These are phyloP conservation scores for Mimosa pudica DNA, from an alignment of 306 rosid species.

Conservation along the genomic window DNA sequence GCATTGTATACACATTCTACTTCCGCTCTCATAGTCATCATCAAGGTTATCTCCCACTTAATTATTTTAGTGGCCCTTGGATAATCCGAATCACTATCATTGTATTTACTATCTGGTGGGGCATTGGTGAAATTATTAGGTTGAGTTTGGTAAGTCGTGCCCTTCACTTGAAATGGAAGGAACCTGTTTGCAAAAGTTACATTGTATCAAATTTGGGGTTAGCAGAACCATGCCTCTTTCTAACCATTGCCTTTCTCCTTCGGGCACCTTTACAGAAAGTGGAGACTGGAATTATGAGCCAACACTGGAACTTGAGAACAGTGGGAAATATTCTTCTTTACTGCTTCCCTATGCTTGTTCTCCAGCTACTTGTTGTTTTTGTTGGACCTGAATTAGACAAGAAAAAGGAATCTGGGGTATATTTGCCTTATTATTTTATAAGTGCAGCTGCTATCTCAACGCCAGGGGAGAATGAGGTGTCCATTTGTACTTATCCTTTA, in stretches of 20 bases:
- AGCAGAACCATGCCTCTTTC: constrained; percentile 97
- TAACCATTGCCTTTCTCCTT: constrained; percentile 84
- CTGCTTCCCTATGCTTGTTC: constrained; percentile 80
- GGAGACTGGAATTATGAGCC: constrained; percentile 83
- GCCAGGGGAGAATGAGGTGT: constrained; percentile 42
- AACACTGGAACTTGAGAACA: constrained; percentile 75
- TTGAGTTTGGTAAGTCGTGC: constrained; percentile 63
- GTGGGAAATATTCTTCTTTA: constrained; percentile 71
- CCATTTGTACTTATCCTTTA: constrained; percentile 93
- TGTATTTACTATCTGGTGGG: constrained; percentile 93
- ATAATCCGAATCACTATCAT: constrained; percentile 77
- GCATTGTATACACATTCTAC: constrained; percentile 80
- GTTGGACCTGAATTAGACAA: constrained; percentile 64
- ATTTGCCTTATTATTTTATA: constrained; percentile 69
- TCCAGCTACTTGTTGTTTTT: constrained; percentile 76
- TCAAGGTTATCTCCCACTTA: constrained; percentile 70
- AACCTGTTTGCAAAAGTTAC: constrained; percentile 87
- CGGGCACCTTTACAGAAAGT: constrained; percentile 81
- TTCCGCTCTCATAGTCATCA: constrained; percentile 75
- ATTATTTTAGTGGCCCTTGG: constrained; percentile 98
- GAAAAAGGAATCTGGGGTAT: constrained; percentile 42
- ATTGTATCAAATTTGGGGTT: constrained; percentile 93
- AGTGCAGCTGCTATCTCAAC: constrained; percentile 43
- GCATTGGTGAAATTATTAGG: constrained; percentile 81
- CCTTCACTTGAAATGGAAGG: constrained; percentile 77